These are phyloP conservation scores for Talaromyces trachyspermus DNA, from an alignment of 495 filamentous ascomycete species.

Conservation along the genomic window DNA sequence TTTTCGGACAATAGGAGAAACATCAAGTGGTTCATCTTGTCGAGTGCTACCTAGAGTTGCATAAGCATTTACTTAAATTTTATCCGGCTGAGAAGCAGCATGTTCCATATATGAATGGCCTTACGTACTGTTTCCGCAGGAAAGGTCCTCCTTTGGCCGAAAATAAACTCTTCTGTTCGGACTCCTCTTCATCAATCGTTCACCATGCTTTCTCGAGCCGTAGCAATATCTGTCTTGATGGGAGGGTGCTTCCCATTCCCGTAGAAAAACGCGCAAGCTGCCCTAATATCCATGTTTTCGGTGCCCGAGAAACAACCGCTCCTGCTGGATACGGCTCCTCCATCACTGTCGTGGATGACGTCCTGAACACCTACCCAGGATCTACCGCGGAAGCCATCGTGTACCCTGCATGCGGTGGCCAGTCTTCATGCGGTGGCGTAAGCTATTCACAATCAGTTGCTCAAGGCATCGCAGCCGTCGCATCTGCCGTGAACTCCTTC, in stretches of 20 bases:
- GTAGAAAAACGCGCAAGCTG: constrained; percentile 27
- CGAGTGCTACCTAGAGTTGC: not conserved
- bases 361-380: constrained; percentile 40
- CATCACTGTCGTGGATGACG: constrained; percentile 41
- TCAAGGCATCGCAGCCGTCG: constrained; percentile 45
- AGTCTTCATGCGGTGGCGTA: constrained; percentile 38
- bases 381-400: constrained; percentile 46
- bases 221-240: constrained; percentile 12
- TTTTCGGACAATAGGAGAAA: not conserved
- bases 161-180: not conserved
- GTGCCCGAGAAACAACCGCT: constrained; percentile 58
- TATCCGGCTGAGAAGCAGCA: not conserved
- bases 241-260: constrained; percentile 15
- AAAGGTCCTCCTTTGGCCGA: not conserved
- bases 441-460: constrained; percentile 47
- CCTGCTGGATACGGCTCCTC: constrained; percentile 46
- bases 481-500: constrained; percentile 47
- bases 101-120: constrained; percentile 1
- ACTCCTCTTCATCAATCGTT: not conserved
- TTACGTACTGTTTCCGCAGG: not conserved
- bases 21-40: not conserved
- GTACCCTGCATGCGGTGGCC: constrained; percentile 56
- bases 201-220: constrained; percentile 1
- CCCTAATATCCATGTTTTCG: constrained; percentile 51
- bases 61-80: not conserved